Evolutionary conservation across 192 early-diverging fungal species (phyloP).

Genomic region (Coemansia sp.): DNA sequence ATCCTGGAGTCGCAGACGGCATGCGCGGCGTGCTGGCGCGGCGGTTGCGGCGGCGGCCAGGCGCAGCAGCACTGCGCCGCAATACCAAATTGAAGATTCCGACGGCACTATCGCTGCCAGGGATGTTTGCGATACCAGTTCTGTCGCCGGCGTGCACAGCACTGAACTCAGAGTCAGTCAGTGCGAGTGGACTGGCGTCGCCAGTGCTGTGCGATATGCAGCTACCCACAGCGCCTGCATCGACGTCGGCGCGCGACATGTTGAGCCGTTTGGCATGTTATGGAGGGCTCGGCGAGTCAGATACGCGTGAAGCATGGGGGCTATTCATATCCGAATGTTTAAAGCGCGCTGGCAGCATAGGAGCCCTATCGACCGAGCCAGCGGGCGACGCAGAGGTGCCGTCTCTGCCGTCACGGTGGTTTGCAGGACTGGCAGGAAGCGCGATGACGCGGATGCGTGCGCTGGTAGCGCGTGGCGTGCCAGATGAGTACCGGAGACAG

Average conservation of each 20-base stretch:
- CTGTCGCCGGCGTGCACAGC: constrained; percentile 32
- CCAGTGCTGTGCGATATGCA: constrained; percentile 10
- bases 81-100: constrained; percentile 28
- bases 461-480: constrained; percentile 33
- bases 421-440: constrained; percentile 8
- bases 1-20: not conserved
- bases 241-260: constrained; percentile 39
- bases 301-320: constrained; percentile 32
- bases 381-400: constrained; percentile 15
- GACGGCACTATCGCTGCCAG: constrained; percentile 12
- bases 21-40: not conserved
- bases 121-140: constrained; percentile 24
- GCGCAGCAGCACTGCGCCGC: constrained; percentile 13
- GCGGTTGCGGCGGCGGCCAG: constrained; percentile 7
- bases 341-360: not conserved
- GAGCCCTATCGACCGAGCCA: not conserved
- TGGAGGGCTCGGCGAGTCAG: constrained; percentile 13
- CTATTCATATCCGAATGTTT: constrained; percentile 29
- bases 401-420: constrained; percentile 28
- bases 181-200: constrained; percentile 27
- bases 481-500: constrained; percentile 31
- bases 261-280: constrained; percentile 38
- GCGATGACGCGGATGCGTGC: constrained; percentile 12
- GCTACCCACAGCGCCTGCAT: constrained; percentile 14
- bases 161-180: constrained; percentile 30